A percentile compares a stretch with the other conserved stretches of the same genome.
Conservation (phyloP, 129 eudicot species). For the Sambucus nigra region DNA sequence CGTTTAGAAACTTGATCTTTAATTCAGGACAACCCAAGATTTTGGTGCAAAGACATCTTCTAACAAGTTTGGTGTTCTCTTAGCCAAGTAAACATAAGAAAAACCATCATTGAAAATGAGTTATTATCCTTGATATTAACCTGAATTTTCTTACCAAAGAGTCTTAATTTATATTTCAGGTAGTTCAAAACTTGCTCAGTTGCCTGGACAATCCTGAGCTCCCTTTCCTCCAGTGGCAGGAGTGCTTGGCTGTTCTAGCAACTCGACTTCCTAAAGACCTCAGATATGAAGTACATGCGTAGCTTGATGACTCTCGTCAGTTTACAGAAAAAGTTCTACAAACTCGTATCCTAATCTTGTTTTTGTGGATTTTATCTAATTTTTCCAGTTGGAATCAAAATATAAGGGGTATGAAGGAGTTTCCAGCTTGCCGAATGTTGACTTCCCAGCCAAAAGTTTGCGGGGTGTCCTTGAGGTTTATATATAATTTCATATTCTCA, state of each 20-base stretch:
- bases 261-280: slow-evolving; percentile 90
- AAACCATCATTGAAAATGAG: not conserved
- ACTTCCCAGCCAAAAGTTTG: slow-evolving; percentile 81
- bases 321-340: not conserved
- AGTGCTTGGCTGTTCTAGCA: slow-evolving; percentile 87
- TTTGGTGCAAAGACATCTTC: too few relatives aligned
- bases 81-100: too few relatives aligned
- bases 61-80: too few relatives aligned
- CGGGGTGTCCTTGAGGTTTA: slow-evolving; percentile 79
- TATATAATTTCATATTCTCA: slow-evolving; percentile 5
- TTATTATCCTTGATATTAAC: not conserved
- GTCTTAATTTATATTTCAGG: slow-evolving; percentile 37
- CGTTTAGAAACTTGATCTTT: too few relatives aligned
- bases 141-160: slow-evolving; percentile 4
- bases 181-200: slow-evolving; percentile 72
- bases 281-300: slow-evolving; percentile 43
- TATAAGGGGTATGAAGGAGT: slow-evolving; percentile 64
- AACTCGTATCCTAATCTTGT: not conserved
- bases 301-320: slow-evolving; percentile 3
- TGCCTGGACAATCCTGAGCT: slow-evolving; percentile 97
- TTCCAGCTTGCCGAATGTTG: slow-evolving; percentile 50
- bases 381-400: slow-evolving; percentile 70
- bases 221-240: slow-evolving; percentile 99
- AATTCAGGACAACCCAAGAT: too few relatives aligned
- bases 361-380: not conserved